Conservation (phyloP, 371 early-diverging fungal genomes). For the Paraphysoderma sedebokerense region DNA sequence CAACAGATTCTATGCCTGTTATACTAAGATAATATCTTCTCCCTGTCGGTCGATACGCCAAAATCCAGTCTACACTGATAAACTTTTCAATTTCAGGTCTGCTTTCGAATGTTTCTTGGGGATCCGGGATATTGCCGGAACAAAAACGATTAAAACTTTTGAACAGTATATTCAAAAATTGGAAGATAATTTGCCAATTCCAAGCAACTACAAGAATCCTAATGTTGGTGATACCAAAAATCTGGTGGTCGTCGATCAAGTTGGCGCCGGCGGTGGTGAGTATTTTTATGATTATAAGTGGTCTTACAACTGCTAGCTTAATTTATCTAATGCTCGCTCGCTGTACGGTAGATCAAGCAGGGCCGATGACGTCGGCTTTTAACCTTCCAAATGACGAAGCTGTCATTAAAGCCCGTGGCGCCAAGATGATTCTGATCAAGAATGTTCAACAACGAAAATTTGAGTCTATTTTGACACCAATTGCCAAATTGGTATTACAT, state of each 20-base stretch:
- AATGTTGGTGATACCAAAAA: too few species aligned
- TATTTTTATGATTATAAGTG: constrained; percentile 16
- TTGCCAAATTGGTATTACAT: constrained; percentile 36
- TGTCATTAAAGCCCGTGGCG: constrained; percentile 50
- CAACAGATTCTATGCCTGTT: too few species aligned
- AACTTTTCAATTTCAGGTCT: constrained; percentile 41
- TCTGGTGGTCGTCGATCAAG: constrained; percentile 57
- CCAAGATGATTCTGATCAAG: constrained; percentile 61
- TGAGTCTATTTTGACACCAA: constrained; percentile 41
- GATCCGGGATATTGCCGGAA: constrained; percentile 47
- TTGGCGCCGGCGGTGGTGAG: constrained; percentile 54
- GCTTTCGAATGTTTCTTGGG: constrained; percentile 58
- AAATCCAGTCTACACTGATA: constrained; percentile 65
- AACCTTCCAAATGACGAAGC: constrained; percentile 69
- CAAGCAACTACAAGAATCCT: constrained; percentile 51
- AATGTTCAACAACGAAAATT: constrained; percentile 67
- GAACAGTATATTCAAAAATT: constrained; percentile 43
- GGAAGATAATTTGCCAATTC: constrained; percentile 52
- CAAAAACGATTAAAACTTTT: constrained; percentile 43
- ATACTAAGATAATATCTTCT: too few species aligned
- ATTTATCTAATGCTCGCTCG: constrained; percentile 1
- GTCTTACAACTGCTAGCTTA: background rate
- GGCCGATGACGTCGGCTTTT: constrained; percentile 65
- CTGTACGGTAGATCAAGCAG: too few species aligned
- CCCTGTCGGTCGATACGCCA: too few species aligned